Evolutionary conservation across 2,329 filamentous ascomycete species (phyloP).

Genomic region (Pseudogymnoascus sp.): DNA sequence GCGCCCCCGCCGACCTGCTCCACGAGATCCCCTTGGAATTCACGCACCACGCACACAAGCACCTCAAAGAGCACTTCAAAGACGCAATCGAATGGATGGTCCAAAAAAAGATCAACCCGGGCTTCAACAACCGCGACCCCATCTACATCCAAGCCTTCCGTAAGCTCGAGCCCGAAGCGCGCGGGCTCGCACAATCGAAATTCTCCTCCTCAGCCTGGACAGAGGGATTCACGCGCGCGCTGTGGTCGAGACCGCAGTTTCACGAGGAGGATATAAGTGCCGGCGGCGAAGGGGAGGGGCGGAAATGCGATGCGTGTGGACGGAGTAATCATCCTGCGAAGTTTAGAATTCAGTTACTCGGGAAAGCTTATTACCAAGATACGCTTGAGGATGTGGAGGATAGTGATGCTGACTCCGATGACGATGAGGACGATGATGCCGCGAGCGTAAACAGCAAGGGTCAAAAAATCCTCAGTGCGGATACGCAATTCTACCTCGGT

Average conservation of each 20-base stretch:
- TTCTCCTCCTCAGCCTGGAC: conserved; percentile 66
- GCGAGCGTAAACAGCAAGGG: conserved; percentile 37
- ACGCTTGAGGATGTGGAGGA: conserved; percentile 56
- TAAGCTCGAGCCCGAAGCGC: conserved; percentile 64
- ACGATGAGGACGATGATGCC: conserved; percentile 9
- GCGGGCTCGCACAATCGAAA: conserved; percentile 59
- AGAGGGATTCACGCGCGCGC: conserved; percentile 51
- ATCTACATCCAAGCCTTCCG: conserved; percentile 61
- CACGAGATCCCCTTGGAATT: conserved; percentile 59
- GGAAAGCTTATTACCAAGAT: conserved; percentile 55
- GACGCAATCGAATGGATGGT: conserved; percentile 74
- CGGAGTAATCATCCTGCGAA: conserved; percentile 59
- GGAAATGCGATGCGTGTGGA: conserved; percentile 63
- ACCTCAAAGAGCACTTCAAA: conserved; percentile 62
- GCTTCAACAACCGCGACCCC: conserved; percentile 52
- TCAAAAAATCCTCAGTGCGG: conserved; percentile 34
- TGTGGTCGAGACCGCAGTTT: conserved; percentile 57
- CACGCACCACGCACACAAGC: conserved; percentile 55
- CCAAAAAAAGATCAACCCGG: conserved; percentile 67
- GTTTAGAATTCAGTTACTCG: conserved; percentile 52
- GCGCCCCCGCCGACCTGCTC: conserved; percentile 39
- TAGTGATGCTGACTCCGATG: conserved; percentile 29
- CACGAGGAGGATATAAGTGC: conserved; percentile 38
- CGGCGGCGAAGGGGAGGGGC: conserved; percentile 31
- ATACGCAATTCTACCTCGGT: conserved; percentile 43